A percentile compares a stretch with the other conserved stretches of the same genome.
These are phyloP conservation scores for Solanum tarijense DNA, from an alignment of 257 asterid genomes.

Conservation along the genomic window DNA sequence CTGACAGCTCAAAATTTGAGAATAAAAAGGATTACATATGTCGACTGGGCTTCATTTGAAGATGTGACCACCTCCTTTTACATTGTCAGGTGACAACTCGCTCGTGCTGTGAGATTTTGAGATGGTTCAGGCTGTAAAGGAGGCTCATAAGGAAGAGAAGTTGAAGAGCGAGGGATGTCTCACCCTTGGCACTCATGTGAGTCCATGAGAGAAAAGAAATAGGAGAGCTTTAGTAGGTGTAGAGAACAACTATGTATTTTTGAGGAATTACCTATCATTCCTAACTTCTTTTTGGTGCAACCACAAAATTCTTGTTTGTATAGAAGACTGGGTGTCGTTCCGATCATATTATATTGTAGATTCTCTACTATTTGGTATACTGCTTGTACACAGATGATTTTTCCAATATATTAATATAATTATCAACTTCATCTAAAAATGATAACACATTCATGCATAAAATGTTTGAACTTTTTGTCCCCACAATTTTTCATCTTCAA, in stretches of 20 bases:
- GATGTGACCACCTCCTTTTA: not conserved
- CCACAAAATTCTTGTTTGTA: not conserved
- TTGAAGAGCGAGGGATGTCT: not conserved
- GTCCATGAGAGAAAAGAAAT: not conserved
- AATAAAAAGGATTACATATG: not conserved
- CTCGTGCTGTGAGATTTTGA: not conserved
- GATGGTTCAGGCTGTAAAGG: not conserved
- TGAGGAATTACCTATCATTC: not conserved
- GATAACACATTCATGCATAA: not conserved
- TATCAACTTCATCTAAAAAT: not conserved
- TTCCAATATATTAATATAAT: not conserved
- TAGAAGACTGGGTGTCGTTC: not conserved
- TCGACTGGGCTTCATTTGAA: not conserved
- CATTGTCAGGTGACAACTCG: not conserved
- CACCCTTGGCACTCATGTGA: not conserved
- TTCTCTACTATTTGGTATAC: not conserved
- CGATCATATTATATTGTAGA: not conserved
- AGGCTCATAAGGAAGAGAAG: not conserved
- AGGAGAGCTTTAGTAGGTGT: not conserved
- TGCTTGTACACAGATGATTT: not conserved
- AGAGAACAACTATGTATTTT: not conserved
- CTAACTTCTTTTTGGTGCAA: not conserved
- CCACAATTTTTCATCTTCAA: not conserved
- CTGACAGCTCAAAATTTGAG: not conserved
- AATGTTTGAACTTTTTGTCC: not conserved